phyloP scores from a whole-genome alignment of 1,284 basidiomycete species.

The Cutaneotrichosporon sp. region DNA sequence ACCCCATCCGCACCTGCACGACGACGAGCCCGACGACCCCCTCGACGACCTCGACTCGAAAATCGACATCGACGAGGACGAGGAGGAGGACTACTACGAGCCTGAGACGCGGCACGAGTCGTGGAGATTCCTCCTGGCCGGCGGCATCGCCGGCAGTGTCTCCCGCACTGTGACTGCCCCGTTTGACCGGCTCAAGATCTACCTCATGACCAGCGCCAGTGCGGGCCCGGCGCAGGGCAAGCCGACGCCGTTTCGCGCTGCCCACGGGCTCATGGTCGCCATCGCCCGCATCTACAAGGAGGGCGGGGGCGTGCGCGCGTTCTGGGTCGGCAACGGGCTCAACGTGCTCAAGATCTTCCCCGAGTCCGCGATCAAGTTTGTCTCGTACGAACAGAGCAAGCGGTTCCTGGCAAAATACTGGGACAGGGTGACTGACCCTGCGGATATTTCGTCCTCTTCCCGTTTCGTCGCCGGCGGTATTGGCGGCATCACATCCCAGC shows the following conservation, averaged over 20 bases:
- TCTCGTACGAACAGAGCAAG: slow-evolving; percentile 93
- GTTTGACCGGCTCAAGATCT: slow-evolving; percentile 95
- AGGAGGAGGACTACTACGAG: slow-evolving; percentile 61
- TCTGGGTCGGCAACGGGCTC: slow-evolving; percentile 73
- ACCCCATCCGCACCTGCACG: slow-evolving; percentile 10
- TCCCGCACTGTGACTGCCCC: slow-evolving; percentile 95
- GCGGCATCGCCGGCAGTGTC: slow-evolving; percentile 90
- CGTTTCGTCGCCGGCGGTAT: slow-evolving; percentile 94
- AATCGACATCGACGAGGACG: slow-evolving; percentile 54
- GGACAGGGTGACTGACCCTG: slow-evolving; percentile 81
- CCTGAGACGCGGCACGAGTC: slow-evolving; percentile 67
- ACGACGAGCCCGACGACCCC: slow-evolving; percentile 29
- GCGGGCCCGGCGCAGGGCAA: slow-evolving; percentile 34
- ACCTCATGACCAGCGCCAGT: slow-evolving; percentile 74
- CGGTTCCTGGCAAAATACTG: slow-evolving; percentile 86
- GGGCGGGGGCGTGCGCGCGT: slow-evolving; percentile 76
- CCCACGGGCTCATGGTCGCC: slow-evolving; percentile 63
- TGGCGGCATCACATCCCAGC: slow-evolving; percentile 89
- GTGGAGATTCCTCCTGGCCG: slow-evolving; percentile 84
- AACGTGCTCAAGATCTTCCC: slow-evolving; percentile 81
- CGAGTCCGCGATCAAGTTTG: slow-evolving; percentile 98
- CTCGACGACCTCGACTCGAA: slow-evolving; percentile 51
- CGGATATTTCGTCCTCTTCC: slow-evolving; percentile 84
- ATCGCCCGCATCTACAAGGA: slow-evolving; percentile 74
- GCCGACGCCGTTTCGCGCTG: slow-evolving; percentile 31